A percentile compares a stretch with the other conserved stretches of the same genome.
Conservation (phyloP, 495 filamentous ascomycete species). For the Hypoxylon trugodes region DNA sequence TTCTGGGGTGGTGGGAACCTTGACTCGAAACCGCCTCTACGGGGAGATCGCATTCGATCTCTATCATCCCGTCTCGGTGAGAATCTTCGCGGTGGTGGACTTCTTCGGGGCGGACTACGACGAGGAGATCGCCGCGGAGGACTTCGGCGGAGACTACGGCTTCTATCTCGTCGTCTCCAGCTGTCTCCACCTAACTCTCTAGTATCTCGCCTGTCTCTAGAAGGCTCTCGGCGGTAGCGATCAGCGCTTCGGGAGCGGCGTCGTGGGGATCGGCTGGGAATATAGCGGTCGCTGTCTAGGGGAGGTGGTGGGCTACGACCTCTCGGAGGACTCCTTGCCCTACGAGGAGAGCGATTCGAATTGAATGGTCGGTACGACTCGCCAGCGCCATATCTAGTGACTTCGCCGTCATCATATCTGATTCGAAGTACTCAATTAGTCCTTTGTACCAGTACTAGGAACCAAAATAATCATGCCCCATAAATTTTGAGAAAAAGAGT, state of each 20-base stretch:
- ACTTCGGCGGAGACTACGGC: conserved; percentile 47
- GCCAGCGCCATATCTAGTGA: conserved; percentile 63
- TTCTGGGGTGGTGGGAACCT: conserved; percentile 42
- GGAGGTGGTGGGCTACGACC: conserved; percentile 49
- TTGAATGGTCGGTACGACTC: conserved; percentile 64
- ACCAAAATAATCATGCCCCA: too few relatives aligned
- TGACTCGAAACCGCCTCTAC: conserved; percentile 44
- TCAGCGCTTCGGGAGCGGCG: conserved; percentile 46
- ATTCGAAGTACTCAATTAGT: neutral
- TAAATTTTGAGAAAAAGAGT: too few relatives aligned
- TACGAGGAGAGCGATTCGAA: conserved; percentile 56
- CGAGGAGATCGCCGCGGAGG: conserved; percentile 44
- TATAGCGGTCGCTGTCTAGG: conserved; percentile 50
- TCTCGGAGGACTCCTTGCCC: conserved; percentile 52
- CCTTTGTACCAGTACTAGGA: too few relatives aligned
- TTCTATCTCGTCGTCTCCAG: conserved; percentile 53
- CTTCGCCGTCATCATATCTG: conserved; percentile 64
- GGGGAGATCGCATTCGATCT: conserved; percentile 47
- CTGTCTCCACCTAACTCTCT: conserved; percentile 45
- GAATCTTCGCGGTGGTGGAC: conserved; percentile 50
- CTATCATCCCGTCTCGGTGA: conserved; percentile 52
- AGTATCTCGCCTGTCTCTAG: conserved; percentile 42
- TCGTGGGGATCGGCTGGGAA: conserved; percentile 46
- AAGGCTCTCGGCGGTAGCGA: conserved; percentile 46
- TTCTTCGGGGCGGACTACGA: conserved; percentile 47